Conservation (phyloP, 768 basidiomycete species). For the Botryobasidium botryosum region DNA sequence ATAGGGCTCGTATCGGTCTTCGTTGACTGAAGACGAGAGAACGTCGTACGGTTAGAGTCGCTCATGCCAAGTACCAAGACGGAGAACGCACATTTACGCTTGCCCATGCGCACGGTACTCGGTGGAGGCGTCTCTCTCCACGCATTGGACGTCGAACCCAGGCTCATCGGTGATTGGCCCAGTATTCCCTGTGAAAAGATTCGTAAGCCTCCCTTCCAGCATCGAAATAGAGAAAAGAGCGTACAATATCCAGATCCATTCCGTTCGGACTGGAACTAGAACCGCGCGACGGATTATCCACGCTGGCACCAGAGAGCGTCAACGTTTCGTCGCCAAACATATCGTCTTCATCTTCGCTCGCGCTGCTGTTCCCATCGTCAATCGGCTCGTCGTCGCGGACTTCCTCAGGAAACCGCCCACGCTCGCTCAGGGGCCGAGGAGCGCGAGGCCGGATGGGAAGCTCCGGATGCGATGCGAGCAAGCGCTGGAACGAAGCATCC, state of each 20-base stretch:
- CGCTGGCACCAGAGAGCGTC: background rate
- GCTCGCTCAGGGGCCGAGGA: slow-evolving; percentile 8
- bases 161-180: background rate
- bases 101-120: slow-evolving; percentile 6
- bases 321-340: background rate
- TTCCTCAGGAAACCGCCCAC: slow-evolving; percentile 10
- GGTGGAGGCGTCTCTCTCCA: slow-evolving; percentile 11
- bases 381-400: slow-evolving; percentile 7
- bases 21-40: too few species aligned
- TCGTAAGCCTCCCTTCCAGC: too few species aligned
- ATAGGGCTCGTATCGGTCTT: slow-evolving; percentile 11
- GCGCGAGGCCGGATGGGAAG: slow-evolving; percentile 9
- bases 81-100: slow-evolving; percentile 10
- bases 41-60: too few species aligned
- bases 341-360: slow-evolving; percentile 2
- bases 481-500: slow-evolving; percentile 10
- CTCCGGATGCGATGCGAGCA: slow-evolving; percentile 11
- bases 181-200: too few species aligned
- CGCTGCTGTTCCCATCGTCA: slow-evolving; percentile 4
- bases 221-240: too few species aligned
- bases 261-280: slow-evolving; percentile 9
- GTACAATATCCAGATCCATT: slow-evolving; percentile 10
- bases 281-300: slow-evolving; percentile 2
- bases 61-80: background rate
- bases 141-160: slow-evolving; percentile 2